phyloP scores from a whole-genome alignment of 495 filamentous ascomycete species.

The Penicillium lagena region DNA sequence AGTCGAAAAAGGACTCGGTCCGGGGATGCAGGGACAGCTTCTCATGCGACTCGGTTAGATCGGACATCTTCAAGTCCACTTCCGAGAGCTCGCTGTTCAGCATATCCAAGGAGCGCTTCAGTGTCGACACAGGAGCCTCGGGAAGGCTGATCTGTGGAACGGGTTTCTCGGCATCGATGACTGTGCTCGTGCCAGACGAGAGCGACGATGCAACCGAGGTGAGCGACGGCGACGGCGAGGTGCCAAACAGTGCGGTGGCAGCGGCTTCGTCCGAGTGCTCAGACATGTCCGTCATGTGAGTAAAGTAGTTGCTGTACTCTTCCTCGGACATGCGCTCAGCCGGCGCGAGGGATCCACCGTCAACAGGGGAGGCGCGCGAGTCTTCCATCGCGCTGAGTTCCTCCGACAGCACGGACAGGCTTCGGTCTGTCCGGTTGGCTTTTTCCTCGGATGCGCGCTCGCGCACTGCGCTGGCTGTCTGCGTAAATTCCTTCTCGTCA shows the following conservation, averaged over 20 bases:
- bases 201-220: conserved; percentile 39
- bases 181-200: conserved; percentile 43
- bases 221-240: conserved; percentile 42
- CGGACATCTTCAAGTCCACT: conserved; percentile 41
- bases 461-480: conserved; percentile 82
- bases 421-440: conserved; percentile 25
- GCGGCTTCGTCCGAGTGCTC: conserved; percentile 32
- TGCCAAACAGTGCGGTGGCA: conserved; percentile 34
- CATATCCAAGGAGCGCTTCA: conserved; percentile 42
- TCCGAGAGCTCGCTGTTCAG: conserved; percentile 35
- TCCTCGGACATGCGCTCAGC: conserved; percentile 30
- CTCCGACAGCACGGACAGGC: conserved; percentile 30
- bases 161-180: conserved; percentile 20
- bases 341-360: conserved; percentile 28
- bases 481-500: conserved; percentile 94
- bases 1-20: conserved; percentile 36
- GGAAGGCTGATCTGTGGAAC: conserved; percentile 32
- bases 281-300: conserved; percentile 21
- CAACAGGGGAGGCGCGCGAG: conserved; percentile 22
- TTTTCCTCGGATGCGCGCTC: conserved; percentile 59
- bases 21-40: conserved; percentile 33
- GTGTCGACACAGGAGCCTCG: conserved; percentile 29
- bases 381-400: conserved; percentile 27
- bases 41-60: conserved; percentile 36
- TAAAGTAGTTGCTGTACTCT: conserved; percentile 37